Base-by-base conservation (phyloP, 768 basidiomycete species). In the Lyophyllum shimeji region DNA sequence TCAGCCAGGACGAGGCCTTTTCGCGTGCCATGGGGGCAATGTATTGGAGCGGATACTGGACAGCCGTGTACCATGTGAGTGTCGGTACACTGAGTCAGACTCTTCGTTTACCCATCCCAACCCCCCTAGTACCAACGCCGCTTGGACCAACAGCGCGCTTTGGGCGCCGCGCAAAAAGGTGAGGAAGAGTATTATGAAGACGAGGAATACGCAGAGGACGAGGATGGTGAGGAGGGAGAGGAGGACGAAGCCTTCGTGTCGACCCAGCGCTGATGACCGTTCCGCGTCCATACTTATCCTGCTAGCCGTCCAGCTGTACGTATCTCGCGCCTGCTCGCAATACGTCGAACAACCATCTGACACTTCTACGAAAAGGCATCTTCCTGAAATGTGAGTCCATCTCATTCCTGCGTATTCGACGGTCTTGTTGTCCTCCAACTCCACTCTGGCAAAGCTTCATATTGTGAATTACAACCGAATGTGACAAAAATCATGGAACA, bases 31-130 rank as follows among this genome's bases (percentile, higher is more conserved):
- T 91, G 64, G 80, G 78, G 27, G 89, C 91, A 17, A 91, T 88
- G 84, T 93, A 93, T 67, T 93, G 91, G 90, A 77, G 79, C 21
- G 91, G 90, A 18, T 93, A 93, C 67, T 93, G 90, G 90, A 90
- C 89, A 2, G 90, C 90, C 1, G 79, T 91, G 46, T 93, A 92
- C 65, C 86, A 93, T 67, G 90, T 89, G 62, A 47, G 83, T 76
- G 18, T 45, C 51, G 9, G n/a, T 18, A 17, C n/a, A 3, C 8
- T 17, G 25, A 2, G 21, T 21, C 9, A 46, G 17, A 7, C 42
- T 2, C 17, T 23, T 20, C 27, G 17, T 17, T 9, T 46, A 12
- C 17, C 42, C 17, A n/a, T 29, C 25, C 29, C 31, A 9, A 39
- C 43, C 17, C 34, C 45, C 56, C 34, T 48, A 75, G 76, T 72